phyloP scores from a whole-genome alignment of 2,329 filamentous ascomycete species.

The Aspergillus neotritici region DNA sequence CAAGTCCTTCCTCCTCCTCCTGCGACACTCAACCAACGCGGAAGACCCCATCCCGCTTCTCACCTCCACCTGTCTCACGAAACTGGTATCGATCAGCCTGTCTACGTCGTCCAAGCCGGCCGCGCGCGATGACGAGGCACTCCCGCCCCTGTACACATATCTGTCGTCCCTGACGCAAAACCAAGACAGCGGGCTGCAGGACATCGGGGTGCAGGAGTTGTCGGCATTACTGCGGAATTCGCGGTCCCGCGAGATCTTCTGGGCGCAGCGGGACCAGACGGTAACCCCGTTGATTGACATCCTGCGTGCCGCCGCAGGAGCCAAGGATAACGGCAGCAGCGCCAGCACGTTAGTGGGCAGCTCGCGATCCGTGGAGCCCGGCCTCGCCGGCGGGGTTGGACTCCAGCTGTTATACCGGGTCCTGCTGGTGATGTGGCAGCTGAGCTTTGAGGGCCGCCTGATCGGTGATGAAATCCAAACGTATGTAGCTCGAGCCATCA shows the following conservation, averaged over 20 bases:
- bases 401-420: constrained; percentile 93
- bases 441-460: constrained; percentile 75
- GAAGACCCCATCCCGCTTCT: constrained; percentile 86
- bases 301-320: constrained; percentile 67
- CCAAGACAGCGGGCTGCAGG: constrained; percentile 82
- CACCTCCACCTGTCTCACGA: constrained; percentile 78
- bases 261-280: constrained; percentile 83
- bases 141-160: constrained; percentile 80
- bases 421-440: constrained; percentile 88
- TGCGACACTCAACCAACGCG: constrained; percentile 75
- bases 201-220: constrained; percentile 90
- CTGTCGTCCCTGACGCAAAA: constrained; percentile 77
- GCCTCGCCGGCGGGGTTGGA: constrained; percentile 69
- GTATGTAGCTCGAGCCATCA: constrained; percentile 16
- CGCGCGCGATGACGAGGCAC: constrained; percentile 63
- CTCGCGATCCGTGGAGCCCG: constrained; percentile 59
- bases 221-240: constrained; percentile 74
- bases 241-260: constrained; percentile 74
- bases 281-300: constrained; percentile 76
- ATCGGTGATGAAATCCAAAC: constrained; percentile 72
- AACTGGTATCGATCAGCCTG: constrained; percentile 63
- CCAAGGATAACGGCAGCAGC: constrained; percentile 56
- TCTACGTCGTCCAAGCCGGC: constrained; percentile 55
- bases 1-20: constrained; percentile 75
- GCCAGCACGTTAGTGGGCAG: constrained; percentile 53